Base-by-base conservation (phyloP, 352 stramenopile genomes). In the Aphanomyces invadans region DNA sequence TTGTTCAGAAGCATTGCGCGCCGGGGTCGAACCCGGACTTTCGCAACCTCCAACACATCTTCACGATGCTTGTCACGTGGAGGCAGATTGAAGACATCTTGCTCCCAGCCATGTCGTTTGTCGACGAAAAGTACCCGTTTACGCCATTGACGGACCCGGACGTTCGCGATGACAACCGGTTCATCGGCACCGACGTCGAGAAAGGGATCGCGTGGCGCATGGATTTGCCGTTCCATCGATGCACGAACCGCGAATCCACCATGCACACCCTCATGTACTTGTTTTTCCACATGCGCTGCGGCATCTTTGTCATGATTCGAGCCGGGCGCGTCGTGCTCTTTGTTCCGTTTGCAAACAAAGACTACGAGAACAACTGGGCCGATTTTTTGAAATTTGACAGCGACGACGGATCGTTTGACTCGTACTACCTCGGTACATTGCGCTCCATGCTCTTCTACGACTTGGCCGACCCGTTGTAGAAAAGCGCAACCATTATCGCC, bases 251-350 rank as follows among this genome's bases (percentile, higher is more conserved):
- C 44, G 80, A 85, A 61, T 97, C 90, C 1, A 97, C 90, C 15
- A 74, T 95, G 15, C 97, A 98, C 73, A 98, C 96, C 36, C 82
- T 99, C 62, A 91, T 92, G 69, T 99, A 99, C 78, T 74, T 99
- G 25, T 99, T 98, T 74, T 90, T 96, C 76, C 95, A 99, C 81
- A 99, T 98, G 90, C 97, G 97, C 65, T 98, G 95, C 72, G 97
- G 96, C 10, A 98, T 99, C 44, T 98, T 98, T 69, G 96, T 99
- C 36, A 98, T 98, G 92, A 98, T 99, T 73, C 92, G 95, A 9
- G 79, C 95, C 36, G 88, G 89, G 23, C 84, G 95, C 68, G 79
- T 99, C 19, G 84, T 96, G 19, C 90, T 99, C 23, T 99, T 99
- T 73, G 92, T 89, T 53, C 96, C 96, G 4, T 98, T 99, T 74